Base-by-base conservation (phyloP, 139 green algal genomes). In the Spirogloea muscicola region DNA sequence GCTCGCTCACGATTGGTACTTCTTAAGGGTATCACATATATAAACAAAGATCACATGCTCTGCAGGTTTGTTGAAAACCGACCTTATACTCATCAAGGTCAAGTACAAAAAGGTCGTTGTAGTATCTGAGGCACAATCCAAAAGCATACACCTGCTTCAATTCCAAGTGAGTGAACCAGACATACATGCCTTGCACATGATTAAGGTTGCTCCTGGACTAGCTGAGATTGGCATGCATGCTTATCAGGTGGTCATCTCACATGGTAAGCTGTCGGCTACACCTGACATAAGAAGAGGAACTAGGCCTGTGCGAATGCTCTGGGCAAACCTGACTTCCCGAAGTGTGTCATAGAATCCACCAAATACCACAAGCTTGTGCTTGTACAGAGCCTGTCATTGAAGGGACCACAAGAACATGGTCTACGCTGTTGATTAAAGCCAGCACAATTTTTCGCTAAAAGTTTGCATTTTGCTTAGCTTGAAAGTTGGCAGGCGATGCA, bases 271-370 rank as follows among this genome's bases (percentile, higher is more conserved):
- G n/a, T n/a, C n/a, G n/a, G n/a, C n/a, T n/a, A n/a, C n/a, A n/a
- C n/a, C n/a, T n/a, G n/a, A n/a, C n/a, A n/a, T n/a, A n/a, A n/a
- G n/a, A n/a, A n/a, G n/a, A n/a, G n/a, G n/a, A n/a, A n/a, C n/a
- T 27, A 2, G 25, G 33, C 49, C 49, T 18, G 9, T 25, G 1
- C 6, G 16, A 9, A 0, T 16, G 25, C n/a, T 9, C 31, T 4
- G 0, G 25, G 59, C 69, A 25, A 29, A 68, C 69, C 63, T 40
- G 40, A 91, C 72, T 0, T 92, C 88, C 1, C 75, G 37, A 0
- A 89, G 87, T 0, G 80, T 90, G 81, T 99, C 93, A 76, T 93
- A 96, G 82, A 97, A 99, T 21, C 94, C 94, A 7, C 94, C 93
- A 84, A 98, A 97, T 18, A 97, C 55, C 21, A 96, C 33, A 6